phyloP scores from a whole-genome alignment of 2,329 filamentous ascomycete species.

The Aplosporella prunicola region DNA sequence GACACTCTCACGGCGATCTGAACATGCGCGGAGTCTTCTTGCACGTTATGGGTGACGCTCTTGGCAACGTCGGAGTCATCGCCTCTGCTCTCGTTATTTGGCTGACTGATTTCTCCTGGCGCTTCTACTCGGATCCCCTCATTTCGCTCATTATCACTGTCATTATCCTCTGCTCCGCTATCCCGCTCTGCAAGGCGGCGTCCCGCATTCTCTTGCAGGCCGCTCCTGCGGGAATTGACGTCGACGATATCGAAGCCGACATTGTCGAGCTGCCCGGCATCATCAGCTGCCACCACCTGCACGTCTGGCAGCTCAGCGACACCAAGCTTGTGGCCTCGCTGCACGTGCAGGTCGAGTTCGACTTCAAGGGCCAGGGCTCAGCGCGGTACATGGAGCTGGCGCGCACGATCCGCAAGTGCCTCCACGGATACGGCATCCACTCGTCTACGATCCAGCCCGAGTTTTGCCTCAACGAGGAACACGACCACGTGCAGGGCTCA shows the following conservation, averaged over 20 bases:
- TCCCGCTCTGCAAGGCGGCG: slow-evolving; percentile 70
- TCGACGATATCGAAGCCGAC: slow-evolving; percentile 86
- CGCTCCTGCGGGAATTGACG: slow-evolving; percentile 76
- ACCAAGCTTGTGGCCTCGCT: slow-evolving; percentile 89
- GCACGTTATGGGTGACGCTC: slow-evolving; percentile 67
- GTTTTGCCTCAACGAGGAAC: slow-evolving; percentile 44
- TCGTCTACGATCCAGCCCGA: slow-evolving; percentile 96
- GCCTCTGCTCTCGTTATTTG: slow-evolving; percentile 78
- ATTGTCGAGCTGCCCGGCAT: slow-evolving; percentile 79
- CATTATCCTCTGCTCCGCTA: slow-evolving; percentile 60
- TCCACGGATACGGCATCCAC: slow-evolving; percentile 94
- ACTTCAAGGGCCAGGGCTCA: slow-evolving; percentile 70
- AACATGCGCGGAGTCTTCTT: slow-evolving; percentile 78
- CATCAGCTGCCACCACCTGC: slow-evolving; percentile 85
- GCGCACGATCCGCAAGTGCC: slow-evolving; percentile 69
- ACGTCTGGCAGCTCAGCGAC: slow-evolving; percentile 96
- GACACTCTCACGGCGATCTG: slow-evolving; percentile 77
- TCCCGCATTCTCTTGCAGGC: slow-evolving; percentile 88
- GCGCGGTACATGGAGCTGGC: slow-evolving; percentile 86
- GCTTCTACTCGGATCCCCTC: slow-evolving; percentile 79
- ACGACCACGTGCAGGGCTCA: slow-evolving; percentile 32
- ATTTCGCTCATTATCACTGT: slow-evolving; percentile 92
- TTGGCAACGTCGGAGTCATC: slow-evolving; percentile 82
- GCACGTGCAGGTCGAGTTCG: slow-evolving; percentile 86
- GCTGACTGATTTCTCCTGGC: slow-evolving; percentile 72